phyloP scores from a whole-genome alignment of 2,329 filamentous ascomycete genomes.

The Metarhizium sp. region DNA sequence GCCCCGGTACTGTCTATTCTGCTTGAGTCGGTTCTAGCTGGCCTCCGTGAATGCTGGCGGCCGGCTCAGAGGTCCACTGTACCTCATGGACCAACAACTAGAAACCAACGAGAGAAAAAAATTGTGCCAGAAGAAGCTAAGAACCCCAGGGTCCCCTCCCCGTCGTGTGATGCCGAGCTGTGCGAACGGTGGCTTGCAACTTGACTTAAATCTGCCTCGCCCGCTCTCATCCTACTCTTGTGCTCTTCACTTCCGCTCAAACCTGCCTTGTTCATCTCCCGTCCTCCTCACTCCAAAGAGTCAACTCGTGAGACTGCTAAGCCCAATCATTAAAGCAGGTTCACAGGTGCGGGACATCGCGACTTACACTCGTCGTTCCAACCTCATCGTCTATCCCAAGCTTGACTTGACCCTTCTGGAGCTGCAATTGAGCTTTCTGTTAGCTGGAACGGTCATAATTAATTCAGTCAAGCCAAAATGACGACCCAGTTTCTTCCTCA shows the following conservation, averaged over 20 bases:
- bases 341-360: background rate
- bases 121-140: background rate
- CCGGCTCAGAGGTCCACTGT: too few species aligned
- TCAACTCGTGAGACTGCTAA: background rate
- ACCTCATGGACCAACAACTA: background rate
- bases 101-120: background rate
- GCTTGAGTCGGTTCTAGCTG: background rate
- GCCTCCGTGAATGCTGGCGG: too few species aligned
- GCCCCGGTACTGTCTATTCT: background rate
- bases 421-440: background rate
- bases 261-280: background rate
- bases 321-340: background rate
- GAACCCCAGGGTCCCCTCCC: background rate
- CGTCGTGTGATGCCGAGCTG: background rate
- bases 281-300: background rate
- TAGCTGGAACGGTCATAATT: slow-evolving; percentile 24
- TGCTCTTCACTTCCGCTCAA: background rate
- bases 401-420: background rate
- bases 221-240: background rate
- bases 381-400: background rate
- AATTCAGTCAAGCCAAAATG: slow-evolving; percentile 32
- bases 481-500: slow-evolving; percentile 60
- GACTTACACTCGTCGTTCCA: background rate
- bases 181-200: background rate
- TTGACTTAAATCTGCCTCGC: background rate